Evolutionary conservation across 257 asterid genomes (phyloP).

Genomic region (Solanum medicagineum): DNA sequence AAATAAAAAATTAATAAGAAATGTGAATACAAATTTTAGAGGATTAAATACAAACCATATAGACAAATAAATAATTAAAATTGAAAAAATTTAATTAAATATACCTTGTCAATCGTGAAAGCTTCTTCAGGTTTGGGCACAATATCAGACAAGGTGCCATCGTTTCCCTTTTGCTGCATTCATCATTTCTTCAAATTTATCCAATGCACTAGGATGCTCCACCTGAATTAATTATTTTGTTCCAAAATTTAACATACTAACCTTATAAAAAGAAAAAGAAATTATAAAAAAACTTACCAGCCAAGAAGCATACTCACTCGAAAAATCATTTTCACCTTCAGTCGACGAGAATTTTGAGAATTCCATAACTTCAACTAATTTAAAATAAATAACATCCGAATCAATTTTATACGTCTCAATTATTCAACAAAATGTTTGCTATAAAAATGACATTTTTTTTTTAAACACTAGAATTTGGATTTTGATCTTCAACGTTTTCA

Average conservation of each 20-base stretch:
- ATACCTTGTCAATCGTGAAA: not conserved
- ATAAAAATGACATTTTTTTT: accelerated
- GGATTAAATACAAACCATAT: not conserved
- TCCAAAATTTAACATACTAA: not conserved
- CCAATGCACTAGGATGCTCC: not conserved
- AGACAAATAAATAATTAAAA: not conserved
- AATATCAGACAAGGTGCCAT: not conserved
- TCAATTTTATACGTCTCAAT: no score
- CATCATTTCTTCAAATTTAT: not conserved
- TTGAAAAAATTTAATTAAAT: not conserved
- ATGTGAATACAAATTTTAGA: not conserved
- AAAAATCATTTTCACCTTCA: not conserved
- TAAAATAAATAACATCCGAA: not conserved
- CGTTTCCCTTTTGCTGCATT: not conserved
- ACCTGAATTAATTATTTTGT: not conserved
- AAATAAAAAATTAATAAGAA: not conserved
- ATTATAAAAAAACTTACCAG: not conserved
- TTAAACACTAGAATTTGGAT: no score
- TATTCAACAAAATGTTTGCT: no score
- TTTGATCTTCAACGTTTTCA: not conserved
- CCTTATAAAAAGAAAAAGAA: not conserved
- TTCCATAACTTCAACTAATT: not conserved
- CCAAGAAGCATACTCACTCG: not conserved
- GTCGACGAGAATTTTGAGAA: not conserved
- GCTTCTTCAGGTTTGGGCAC: not conserved